Evolutionary conservation across 208 protist species (phyloP), one percentile per base, ranked within the genome.

Genomic region (Naegleria gruberi): DNA sequence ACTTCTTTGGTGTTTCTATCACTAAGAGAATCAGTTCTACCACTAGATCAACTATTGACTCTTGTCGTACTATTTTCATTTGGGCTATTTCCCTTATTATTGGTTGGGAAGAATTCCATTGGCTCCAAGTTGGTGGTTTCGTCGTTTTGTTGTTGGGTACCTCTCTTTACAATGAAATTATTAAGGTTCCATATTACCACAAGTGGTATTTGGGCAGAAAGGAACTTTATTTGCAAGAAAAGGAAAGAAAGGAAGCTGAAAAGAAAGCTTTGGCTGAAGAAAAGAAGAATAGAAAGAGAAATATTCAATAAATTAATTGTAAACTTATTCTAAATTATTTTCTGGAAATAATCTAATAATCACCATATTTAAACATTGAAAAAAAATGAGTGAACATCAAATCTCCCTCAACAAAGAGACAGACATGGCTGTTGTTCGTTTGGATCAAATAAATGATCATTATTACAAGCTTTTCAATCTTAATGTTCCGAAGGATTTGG

Each of bases 1-100:
- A 94, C 89, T 94, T 92, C 44, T 93, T 92, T 89, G 93, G 93
- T 42, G 77, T 94, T 73, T 90, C 84, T 26, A 89, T 93, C 45
- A 94, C 93, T 8, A 84, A 93, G 57, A 81, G 88, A 65, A 81
- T 90, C 23, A 43, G 42, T 74, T 90, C 92, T 26, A 93, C 92
- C 2, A 91, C 90, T 86, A 81, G 92, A 43, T 92, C 89, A 19
- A 93, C 92, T 6, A 94, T 94, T 91, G 92, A 94, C 51, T 90
- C 81, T 84, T 91, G 81, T 41, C 42, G 92, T 8, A 94, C 91
- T 17, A 30, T 93, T 81, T 42, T 92, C 17, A 92, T 94, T 87
- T 94, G 91, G 91, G 42, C 91, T 74, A 81, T 94, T 43, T 89
- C 91, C 12, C 8, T 94, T 26, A 44, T 73, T 15, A 83, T 92